Base-by-base conservation (phyloP, 495 filamentous ascomycete genomes). In the Pseudevernia furfuracea region DNA sequence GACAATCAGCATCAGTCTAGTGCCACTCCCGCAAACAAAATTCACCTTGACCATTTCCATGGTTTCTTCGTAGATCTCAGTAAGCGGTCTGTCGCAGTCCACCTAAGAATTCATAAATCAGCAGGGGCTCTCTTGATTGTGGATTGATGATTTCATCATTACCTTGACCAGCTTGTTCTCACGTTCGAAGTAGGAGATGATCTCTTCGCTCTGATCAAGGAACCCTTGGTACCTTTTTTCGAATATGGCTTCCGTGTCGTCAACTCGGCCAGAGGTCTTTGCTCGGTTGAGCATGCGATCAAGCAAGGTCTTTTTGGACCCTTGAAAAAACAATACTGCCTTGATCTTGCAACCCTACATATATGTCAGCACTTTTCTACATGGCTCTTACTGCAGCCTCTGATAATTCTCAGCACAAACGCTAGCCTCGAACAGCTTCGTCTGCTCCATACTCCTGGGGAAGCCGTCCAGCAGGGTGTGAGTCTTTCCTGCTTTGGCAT, bases 391-490 rank as follows among this genome's bases (percentile, higher is more conserved):
- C 38, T 23, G 34, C 15, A 39, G 23, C 9, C 10, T 3, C 8
- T 17, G 19, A 34, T 34, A 23, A 1, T 12, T 23, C 7, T 39
- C 9, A 52, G 4, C 7, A 44, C 67, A 39, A 55, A 77, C 76
- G 58, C 66, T 48, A 6, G 56, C 57, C 57, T 75, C 71, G 25
- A 78, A 77, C 21, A 43, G 67, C 7, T 44, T 30, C 14, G 67
- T 63, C 44, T 74, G 74, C 25, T 74, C 74, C 23, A 71, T 62
- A 59, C 70, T 70, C 7, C 77, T 67, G 2, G 76, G 76, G 30
- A 79, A 78, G 32, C 75, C 76, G 65, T 79, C 76, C 41, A 79
- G 32, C 14, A 78, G 58, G 56, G 69, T 74, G 23, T 23, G 10
- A 34, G 37, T n/a, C 19, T 57, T 30, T 28, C 62, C 25, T 17